phyloP scores from a whole-genome alignment of 176 grass and related monocot genomes.

The Oryza glaberrima region DNA sequence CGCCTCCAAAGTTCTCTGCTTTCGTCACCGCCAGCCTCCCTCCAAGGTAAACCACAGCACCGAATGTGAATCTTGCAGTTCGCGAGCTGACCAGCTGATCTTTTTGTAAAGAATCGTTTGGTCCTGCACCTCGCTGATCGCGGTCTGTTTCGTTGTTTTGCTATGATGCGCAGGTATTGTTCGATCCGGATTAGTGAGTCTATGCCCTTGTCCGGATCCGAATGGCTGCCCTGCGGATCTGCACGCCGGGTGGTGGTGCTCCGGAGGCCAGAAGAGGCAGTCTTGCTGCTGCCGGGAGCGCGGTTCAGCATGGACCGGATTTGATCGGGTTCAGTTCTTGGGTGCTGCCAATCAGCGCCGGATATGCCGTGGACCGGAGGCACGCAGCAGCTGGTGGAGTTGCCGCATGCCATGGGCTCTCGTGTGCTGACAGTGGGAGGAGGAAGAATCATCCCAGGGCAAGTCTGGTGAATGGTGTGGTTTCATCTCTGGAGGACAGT shows the following conservation, averaged over 20 bases:
- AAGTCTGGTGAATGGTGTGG: constrained; percentile 34
- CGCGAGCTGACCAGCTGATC: not conserved
- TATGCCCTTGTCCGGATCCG: constrained; percentile 7
- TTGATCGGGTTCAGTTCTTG: constrained; percentile 49
- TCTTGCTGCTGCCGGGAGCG: constrained; percentile 27
- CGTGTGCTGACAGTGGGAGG: constrained; percentile 9
- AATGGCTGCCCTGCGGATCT: constrained; percentile 59
- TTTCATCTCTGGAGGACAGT: constrained; percentile 23
- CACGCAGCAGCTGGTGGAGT: not conserved
- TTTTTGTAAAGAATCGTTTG: not conserved
- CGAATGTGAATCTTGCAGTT: not conserved
- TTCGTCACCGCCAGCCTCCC: not conserved
- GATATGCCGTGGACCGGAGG: constrained; percentile 24
- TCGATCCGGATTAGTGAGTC: not conserved
- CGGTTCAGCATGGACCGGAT: constrained; percentile 47
- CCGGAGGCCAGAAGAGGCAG: constrained; percentile 51
- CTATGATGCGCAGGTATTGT: not conserved
- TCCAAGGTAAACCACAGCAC: not conserved
- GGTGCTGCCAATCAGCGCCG: constrained; percentile 31
- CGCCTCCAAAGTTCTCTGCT: not conserved
- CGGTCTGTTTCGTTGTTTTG: not conserved
- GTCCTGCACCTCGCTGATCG: not conserved
- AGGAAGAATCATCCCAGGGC: constrained; percentile 18
- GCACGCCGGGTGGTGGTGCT: constrained; percentile 37
- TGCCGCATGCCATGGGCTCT: constrained; percentile 10